Conservation (phyloP, 257 asterid species). For the Ligustrum vulgare region DNA sequence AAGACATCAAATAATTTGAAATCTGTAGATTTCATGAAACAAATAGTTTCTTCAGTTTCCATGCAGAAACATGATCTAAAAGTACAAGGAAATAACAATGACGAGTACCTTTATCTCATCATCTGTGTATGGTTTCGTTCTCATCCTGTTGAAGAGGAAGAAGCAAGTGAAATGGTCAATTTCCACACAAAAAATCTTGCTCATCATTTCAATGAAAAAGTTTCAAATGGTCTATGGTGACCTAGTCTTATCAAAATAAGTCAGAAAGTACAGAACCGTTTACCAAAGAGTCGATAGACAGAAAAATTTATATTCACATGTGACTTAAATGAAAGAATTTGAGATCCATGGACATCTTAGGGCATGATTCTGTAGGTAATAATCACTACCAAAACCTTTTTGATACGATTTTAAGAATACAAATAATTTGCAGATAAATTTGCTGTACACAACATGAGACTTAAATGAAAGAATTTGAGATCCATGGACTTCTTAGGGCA, state of each 20-base stretch:
- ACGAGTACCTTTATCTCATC: slow-evolving; percentile 80
- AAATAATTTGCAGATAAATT: neutral
- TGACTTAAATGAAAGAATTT: neutral
- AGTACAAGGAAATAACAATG: slow-evolving; percentile 5
- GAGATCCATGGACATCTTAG: slow-evolving; percentile 3
- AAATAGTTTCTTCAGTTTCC: neutral
- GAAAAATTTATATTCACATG: neutral
- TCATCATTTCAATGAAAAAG: slow-evolving; percentile 8
- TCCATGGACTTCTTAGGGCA: slow-evolving; percentile 3
- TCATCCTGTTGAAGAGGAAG: slow-evolving; percentile 48
- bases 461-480: neutral
- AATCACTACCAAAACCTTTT: neutral
- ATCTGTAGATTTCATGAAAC: slow-evolving; percentile 1
- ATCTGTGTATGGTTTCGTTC: slow-evolving; percentile 80
- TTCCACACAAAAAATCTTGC: slow-evolving; percentile 13
- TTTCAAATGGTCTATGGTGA: neutral
- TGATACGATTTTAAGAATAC: too few relatives aligned
- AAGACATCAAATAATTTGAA: neutral
- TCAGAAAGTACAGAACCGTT: neutral
- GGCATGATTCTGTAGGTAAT: neutral
- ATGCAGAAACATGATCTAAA: slow-evolving; percentile 1
- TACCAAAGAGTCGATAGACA: neutral
- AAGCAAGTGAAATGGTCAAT: slow-evolving; percentile 28
- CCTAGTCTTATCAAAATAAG: neutral
- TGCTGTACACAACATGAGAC: neutral